Evolutionary conservation across 2,329 filamentous ascomycete species (phyloP), one percentile per base, ranked within the genome.

Genomic region (Aureobasidium sp.): DNA sequence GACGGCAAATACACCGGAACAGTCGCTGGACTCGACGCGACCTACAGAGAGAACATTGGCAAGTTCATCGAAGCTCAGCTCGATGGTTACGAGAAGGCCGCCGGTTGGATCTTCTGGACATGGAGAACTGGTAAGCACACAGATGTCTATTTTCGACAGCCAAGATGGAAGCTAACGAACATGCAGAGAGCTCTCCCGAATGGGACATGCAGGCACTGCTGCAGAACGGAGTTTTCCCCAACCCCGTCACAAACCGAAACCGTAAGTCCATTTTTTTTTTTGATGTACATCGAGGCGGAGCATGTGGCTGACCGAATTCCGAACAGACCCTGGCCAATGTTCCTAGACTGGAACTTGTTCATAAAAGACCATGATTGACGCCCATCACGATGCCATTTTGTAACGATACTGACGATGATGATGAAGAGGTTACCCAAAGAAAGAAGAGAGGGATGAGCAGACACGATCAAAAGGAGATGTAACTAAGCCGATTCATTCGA

Each of bases 61-160:
- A 63, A 64, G 25, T 75, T 71, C 60, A 74, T 75, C 59, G 68
- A 71, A 58, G 72, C 73, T 7, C 73, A 76, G 59, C 68, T 76
- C 3, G 68, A 71, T 32, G 73, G 69, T 1, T 76, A 67, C 52
- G 74, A 76, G 64, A 72, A 72, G 65, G 71, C 70, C 4, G 64
- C 58, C 2, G 73, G 73, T 1, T 76, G 73, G 73, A 72, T 75
- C 59, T 75, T 74, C 63, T 76, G 74, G 74, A 73, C 69, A 4
- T 75, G 73, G 73, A 74, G 74, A 67, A 75, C 71, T 1, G 44
- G 44, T 48, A 48, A 22, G 44, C 37, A n/a, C 7, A 10, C 8
- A 12, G 16, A 6, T 6, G n/a, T 35, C 30, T 35, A 37, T 48
- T 37, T 37, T 3, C 12, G n/a, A 6, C n/a, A 3, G 22, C 4